Conservation (phyloP, 2,329 filamentous ascomycete species). For the Penicillium sp. region DNA sequence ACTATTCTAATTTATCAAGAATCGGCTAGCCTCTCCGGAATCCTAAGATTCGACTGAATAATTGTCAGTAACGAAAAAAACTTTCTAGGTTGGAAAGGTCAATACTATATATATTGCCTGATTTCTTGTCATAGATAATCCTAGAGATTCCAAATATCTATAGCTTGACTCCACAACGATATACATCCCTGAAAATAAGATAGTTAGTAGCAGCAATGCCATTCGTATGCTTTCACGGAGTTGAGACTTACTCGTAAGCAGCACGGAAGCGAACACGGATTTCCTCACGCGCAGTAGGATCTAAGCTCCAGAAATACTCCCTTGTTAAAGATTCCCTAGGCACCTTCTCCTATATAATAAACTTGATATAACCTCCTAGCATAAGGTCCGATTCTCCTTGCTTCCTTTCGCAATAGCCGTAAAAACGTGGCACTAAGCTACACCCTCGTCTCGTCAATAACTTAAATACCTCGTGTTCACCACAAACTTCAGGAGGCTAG, state of each 20-base stretch:
- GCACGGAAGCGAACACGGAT: constrained; percentile 15
- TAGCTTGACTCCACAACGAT: constrained; percentile 10
- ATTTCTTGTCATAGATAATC: constrained; percentile 16
- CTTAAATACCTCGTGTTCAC: constrained; percentile 12
- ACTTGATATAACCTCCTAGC: constrained; percentile 14
- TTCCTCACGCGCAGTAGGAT: constrained; percentile 6
- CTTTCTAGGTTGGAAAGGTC: constrained; percentile 2
- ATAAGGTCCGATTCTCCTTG: constrained; percentile 11
- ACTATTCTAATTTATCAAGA: constrained; percentile 2
- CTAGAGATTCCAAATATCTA: constrained; percentile 9
- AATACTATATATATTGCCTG: constrained; percentile 11
- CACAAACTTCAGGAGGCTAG: constrained; percentile 9
- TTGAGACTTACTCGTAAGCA: constrained; percentile 14
- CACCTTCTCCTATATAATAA: constrained; percentile 16
- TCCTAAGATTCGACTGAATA: constrained; percentile 9
- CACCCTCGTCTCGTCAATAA: constrained; percentile 10
- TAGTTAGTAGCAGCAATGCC: not conserved
- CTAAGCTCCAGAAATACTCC: constrained; percentile 16
- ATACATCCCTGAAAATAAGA: constrained; percentile 9
- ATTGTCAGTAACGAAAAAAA: constrained; percentile 5
- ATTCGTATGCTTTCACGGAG: constrained; percentile 1
- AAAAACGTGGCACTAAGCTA: constrained; percentile 13
- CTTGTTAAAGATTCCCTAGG: constrained; percentile 9
- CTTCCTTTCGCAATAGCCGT: constrained; percentile 11
- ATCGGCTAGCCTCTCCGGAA: constrained; percentile 15